Percentiles rank a stretch among this genome's conserved stretches.
These are phyloP conservation scores for Gaertneriomyces semiglobifer DNA, from an alignment of 192 early-diverging fungal species.

Conservation along the genomic window DNA sequence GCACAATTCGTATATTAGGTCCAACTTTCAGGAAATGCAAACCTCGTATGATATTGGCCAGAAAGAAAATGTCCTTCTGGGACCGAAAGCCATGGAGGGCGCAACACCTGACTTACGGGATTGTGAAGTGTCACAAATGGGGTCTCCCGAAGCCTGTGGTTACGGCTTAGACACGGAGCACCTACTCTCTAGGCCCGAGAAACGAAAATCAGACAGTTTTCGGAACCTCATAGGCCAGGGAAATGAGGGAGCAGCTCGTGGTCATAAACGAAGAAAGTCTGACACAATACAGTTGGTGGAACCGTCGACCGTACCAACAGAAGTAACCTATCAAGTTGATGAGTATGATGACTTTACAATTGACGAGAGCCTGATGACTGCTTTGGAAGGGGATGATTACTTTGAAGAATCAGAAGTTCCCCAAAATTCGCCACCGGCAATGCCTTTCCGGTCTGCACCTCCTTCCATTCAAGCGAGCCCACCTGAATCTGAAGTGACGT, in stretches of 20 bases:
- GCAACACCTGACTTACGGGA: background rate
- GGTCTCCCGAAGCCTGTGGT: too few relatives aligned
- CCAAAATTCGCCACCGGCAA: background rate
- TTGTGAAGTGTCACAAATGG: too few relatives aligned
- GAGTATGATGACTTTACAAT: background rate
- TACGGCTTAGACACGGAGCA: background rate
- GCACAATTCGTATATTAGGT: background rate
- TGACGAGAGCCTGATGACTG: background rate
- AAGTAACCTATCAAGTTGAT: background rate
- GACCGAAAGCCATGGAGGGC: background rate
- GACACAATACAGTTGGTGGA: too few relatives aligned
- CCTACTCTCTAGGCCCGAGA: background rate
- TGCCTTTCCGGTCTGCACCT: background rate
- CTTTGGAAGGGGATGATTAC: constrained; percentile 1
- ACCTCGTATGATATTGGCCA: background rate
- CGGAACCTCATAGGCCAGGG: background rate
- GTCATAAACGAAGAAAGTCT: background rate
- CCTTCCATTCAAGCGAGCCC: background rate
- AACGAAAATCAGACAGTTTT: constrained; percentile 16
- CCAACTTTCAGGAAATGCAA: background rate
- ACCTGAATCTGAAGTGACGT: background rate
- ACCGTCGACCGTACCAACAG: too few relatives aligned
- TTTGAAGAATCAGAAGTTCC: background rate
- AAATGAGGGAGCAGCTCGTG: background rate
- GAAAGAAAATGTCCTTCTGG: background rate